Percentiles rank a stretch among this genome's conserved stretches.
Conservation (phyloP, 345 rosid species). For the Sisymbrium irio region DNA sequence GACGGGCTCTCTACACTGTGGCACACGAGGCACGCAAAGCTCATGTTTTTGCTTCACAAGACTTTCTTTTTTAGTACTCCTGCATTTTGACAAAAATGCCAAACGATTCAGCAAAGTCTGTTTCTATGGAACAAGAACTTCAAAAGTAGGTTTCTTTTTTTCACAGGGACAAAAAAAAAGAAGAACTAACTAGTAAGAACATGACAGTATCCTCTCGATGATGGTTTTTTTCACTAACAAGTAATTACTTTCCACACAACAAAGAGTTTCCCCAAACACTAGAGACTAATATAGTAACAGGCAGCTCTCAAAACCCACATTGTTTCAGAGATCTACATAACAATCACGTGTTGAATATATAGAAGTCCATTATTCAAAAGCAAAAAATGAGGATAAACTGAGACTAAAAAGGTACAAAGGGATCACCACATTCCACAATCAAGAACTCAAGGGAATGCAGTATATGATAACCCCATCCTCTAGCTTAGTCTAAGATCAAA, state of each 20-base stretch:
- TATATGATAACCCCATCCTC: background rate
- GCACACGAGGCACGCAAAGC: conserved; percentile 90
- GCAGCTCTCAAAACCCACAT: background rate
- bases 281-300: background rate
- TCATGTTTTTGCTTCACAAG: conserved; percentile 41
- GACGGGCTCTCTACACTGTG: conserved; percentile 91
- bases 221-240: background rate
- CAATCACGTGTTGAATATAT: background rate
- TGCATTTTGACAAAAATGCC: conserved; percentile 13
- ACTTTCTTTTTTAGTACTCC: background rate
- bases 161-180: background rate
- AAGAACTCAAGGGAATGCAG: background rate
- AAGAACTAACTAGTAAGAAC: background rate
- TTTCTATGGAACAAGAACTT: background rate
- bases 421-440: background rate
- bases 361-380: background rate
- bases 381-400: background rate
- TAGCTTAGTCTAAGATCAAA: background rate
- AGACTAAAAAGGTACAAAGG: background rate
- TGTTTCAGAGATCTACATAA: background rate
- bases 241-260: background rate
- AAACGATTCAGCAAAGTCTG: background rate
- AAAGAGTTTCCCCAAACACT: background rate
- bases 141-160: background rate
- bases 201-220: background rate